Base-by-base conservation (phyloP, 441 rosid genomes). In the Gossypium schwendimanii region DNA sequence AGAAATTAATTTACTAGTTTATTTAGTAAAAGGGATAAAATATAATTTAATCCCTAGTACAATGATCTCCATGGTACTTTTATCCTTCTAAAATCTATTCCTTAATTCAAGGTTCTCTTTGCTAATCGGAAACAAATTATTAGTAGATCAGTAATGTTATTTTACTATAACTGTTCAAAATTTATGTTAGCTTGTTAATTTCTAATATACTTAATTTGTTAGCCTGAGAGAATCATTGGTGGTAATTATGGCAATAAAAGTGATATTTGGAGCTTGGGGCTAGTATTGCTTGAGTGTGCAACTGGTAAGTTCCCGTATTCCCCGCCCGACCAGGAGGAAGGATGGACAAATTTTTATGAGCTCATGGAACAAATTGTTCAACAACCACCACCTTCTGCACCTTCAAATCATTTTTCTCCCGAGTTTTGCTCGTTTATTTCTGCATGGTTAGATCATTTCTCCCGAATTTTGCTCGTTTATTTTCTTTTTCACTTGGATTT, bases 251-350 rank as follows among this genome's bases (percentile, higher is more conserved):
- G 88, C 62, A 82, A 78, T 41, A 92, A 87, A 83, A 95, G 98
- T 77, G 99, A 94, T 74, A 92, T 94, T 79, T 94, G 99, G 99
- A 94, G 99, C 85, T 81, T 94, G 70, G 99, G 99, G 8, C 77
- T 95, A 73, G 87, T 91, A 44, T 80, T 95, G 77, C 89, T 95
- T 63, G 97, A 95, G 77, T 92, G 94, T 63, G 98, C 98, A 66
- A 92, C 92, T 10, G 97, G 99, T 36, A 71, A 77, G 57, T 95
- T 95, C 76, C 98, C 99, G 6, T 89, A 88, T 80, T 70, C 85
- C 20, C 97, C 98, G 39, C 89, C 92, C 0, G 84, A 76, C 59
- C 84, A 80, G 78, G 85, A 49, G 72, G 88, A 87, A 81, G 88
- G 89, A 50, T 92, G 98, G 97, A 68, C 54, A 53, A 88, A 80